Evolutionary conservation across 176 grass and related monocot species (phyloP).

Genomic region (Poa annua): DNA sequence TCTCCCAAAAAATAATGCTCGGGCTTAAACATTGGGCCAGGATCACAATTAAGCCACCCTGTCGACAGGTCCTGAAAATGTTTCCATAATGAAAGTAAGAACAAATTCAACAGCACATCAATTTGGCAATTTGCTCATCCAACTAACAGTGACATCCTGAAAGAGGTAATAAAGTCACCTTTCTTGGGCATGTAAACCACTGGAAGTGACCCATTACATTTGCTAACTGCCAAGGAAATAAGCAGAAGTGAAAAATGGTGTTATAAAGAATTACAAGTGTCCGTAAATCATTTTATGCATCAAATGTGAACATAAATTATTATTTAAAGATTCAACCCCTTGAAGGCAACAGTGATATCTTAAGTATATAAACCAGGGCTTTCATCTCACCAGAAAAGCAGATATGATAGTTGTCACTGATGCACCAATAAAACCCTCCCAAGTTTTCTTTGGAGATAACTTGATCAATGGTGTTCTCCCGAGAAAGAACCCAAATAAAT

Average conservation of each 20-base stretch:
- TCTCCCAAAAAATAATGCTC: conserved; percentile 60
- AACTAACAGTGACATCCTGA: conserved; percentile 24
- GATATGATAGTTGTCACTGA: conserved; percentile 93
- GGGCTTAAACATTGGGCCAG: conserved; percentile 89
- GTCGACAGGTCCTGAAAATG: conserved; percentile 84
- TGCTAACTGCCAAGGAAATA: conserved; percentile 67
- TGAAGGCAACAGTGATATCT: background rate
- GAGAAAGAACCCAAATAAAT: conserved; percentile 99
- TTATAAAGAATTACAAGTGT: conserved; percentile 10
- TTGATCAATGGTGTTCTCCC: conserved; percentile 97
- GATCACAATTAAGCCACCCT: conserved; percentile 93
- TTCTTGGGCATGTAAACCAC: conserved; percentile 95
- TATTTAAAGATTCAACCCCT: background rate
- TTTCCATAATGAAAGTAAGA: conserved; percentile 29
- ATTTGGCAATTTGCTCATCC: background rate
- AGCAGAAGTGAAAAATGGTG: background rate
- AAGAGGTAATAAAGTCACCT: conserved; percentile 50
- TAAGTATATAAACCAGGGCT: conserved; percentile 19
- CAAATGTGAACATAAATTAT: conserved; percentile 8
- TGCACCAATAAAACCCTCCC: conserved; percentile 99
- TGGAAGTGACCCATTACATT: conserved; percentile 83
- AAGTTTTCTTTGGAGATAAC: conserved; percentile 99
- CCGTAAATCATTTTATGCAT: background rate
- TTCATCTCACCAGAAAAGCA: conserved; percentile 85
- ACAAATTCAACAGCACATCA: conserved; percentile 20